Evolutionary conservation across 225 moss, liverwort and hornwort species (phyloP), one percentile per base, ranked within the genome.

Genomic region (Sphagnum tenellum): DNA sequence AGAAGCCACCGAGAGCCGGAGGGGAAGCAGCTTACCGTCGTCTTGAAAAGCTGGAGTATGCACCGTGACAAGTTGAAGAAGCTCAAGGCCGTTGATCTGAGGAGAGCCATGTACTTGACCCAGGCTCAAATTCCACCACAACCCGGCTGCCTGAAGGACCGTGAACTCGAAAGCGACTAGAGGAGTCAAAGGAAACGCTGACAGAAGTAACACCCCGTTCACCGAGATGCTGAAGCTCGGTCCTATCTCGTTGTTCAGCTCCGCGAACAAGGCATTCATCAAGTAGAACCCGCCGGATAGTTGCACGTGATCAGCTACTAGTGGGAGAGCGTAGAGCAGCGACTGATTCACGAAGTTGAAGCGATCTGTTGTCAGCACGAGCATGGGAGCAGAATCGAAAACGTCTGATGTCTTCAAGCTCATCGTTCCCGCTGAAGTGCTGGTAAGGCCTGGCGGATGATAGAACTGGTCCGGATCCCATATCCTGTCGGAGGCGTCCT

Each of bases 11-110:
- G 29, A 29, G 29, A 29, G 29, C 29, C 29, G 29, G 29, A 29
- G 29, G 29, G 29, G 29, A 29, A 29, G 57, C 57, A 57, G 46
- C 58, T 48, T 83, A 90, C 90, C 79, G 73, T 82, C 83, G 11
- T 44, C 12, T 55, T 45, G 59, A 55, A 54, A 50, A 4, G 85
- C 70, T 60, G 62, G 2, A 8, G 71, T 68, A 64, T 67, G 67
- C 54, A 79, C 12, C 60, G 63, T 64, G 55, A 91, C 48, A 9
- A 67, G 71, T 76, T 91, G 79, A 62, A 76, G 84, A 45, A 91
- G 55, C 75, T 91, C 91, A 48, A 91, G 73, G 45, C 83, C 91
- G 53, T 78, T 86, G 50, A 91, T 86, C 49, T 86, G 75, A 55
- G 88, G 87, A 75, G 78, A 59, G 14, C 78, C 82, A n/a, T 57